Conservation (phyloP, 176 grass and related monocot genomes). For the Bonia amplexicaulis region DNA sequence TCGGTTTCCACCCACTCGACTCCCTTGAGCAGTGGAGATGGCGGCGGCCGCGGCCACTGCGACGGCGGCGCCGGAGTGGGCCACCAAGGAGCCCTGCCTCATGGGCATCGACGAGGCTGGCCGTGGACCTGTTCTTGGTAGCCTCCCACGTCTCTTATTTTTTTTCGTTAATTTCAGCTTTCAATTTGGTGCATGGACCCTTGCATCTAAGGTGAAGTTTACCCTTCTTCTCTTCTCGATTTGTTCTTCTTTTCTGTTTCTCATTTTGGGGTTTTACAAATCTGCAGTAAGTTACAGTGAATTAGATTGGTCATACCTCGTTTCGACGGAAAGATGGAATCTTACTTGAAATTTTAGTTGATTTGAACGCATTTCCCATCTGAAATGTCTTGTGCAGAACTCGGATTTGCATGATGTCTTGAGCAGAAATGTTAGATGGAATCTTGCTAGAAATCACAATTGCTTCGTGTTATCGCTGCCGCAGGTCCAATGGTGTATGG, state of each 20-base stretch:
- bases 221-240: neutral
- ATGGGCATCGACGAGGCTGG: conserved; percentile 54
- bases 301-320: neutral
- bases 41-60: neutral
- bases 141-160: neutral
- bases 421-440: neutral
- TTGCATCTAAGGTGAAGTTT: neutral
- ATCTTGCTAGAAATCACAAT: neutral
- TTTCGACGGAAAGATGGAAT: neutral
- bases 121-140: conserved; percentile 49
- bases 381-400: neutral
- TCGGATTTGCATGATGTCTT: neutral
- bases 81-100: conserved; percentile 40
- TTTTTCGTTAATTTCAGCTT: neutral
- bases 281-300: neutral
- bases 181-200: neutral
- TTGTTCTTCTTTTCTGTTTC: neutral
- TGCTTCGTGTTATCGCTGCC: neutral
- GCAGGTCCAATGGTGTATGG: conserved; percentile 96
- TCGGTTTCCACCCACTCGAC: neutral
- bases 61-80: conserved; percentile 17
- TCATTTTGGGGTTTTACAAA: neutral
- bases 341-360: neutral
- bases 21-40: conserved; percentile 1
- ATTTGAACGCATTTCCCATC: neutral